Conservation (phyloP, 495 filamentous ascomycete species). For the Penicillium fimorum region DNA sequence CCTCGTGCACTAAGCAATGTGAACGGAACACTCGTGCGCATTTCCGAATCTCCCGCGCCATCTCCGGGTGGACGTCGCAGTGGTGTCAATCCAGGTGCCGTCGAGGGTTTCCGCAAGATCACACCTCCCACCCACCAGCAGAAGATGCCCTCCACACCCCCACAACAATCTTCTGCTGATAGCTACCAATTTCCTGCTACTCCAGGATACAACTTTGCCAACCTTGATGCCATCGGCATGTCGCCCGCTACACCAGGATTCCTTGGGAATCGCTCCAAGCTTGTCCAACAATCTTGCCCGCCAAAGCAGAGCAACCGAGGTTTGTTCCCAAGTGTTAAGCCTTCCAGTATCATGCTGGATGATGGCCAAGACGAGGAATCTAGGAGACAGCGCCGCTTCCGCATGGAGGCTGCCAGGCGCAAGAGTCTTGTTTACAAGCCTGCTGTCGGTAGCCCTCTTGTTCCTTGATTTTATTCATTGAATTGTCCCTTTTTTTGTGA, state of each 20-base stretch:
- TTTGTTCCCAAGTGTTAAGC: slow-evolving; percentile 36
- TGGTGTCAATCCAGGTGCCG: slow-evolving; percentile 36
- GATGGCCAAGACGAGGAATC: slow-evolving; percentile 32
- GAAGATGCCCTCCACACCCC: slow-evolving; percentile 22
- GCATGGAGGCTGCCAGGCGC: slow-evolving; percentile 69
- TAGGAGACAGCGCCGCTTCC: slow-evolving; percentile 55
- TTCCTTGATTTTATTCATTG: slow-evolving; percentile 12
- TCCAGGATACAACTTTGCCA: slow-evolving; percentile 38
- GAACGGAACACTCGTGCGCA: slow-evolving; percentile 57
- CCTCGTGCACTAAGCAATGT: slow-evolving; percentile 72
- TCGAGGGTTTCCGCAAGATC: slow-evolving; percentile 35
- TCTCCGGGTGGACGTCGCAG: slow-evolving; percentile 31
- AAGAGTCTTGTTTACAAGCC: slow-evolving; percentile 84
- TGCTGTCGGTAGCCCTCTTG: slow-evolving; percentile 71
- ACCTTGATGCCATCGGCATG: slow-evolving; percentile 45
- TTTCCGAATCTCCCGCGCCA: slow-evolving; percentile 30
- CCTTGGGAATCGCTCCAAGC: slow-evolving; percentile 49
- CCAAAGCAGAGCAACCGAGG: slow-evolving; percentile 57
- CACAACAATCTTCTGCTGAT: slow-evolving; percentile 20
- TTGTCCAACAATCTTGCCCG: slow-evolving; percentile 72
- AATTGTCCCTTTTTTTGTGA: slow-evolving; percentile 11
- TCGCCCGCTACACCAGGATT: slow-evolving; percentile 57
- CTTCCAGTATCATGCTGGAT: slow-evolving; percentile 15
- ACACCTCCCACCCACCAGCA: slow-evolving; percentile 27
- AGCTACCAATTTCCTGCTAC: slow-evolving; percentile 33